Base-by-base conservation (phyloP, 2,329 filamentous ascomycete genomes). In the Zasmidium citrigriseum region DNA sequence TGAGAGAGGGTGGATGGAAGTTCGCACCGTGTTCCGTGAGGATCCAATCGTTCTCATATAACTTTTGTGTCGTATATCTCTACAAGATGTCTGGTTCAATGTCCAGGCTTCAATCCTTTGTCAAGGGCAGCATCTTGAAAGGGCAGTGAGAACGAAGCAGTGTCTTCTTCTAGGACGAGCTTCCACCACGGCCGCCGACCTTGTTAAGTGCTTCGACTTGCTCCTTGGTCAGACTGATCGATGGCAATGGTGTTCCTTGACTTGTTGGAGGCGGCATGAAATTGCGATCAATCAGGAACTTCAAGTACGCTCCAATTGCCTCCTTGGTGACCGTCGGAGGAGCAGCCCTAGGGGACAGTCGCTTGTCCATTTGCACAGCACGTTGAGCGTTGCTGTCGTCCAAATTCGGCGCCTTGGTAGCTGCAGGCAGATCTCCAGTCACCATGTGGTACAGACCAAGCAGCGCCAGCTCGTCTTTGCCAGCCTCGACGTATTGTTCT, bases 371-470 rank as follows among this genome's bases (percentile, higher is more conserved):
- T 70, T 83, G 83, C 22, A 96, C 79, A 0, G 87, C 83, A 1
- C 78, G 76, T 1, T 83, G 80, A 0, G 90, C 85, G 68, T 95
- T 91, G 34, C 67, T 73, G 70, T 93, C 90, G 67, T 91, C 88
- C 12, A 95, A 82, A 71, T 90, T 89, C 0, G 89, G 88, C 0
- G 90, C 89, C 46, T 83, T 85, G 27, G 87, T 90, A 67, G 85
- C 85, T 44, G 81, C 80, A 0, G 88, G 89, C n/a, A 92, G 78
- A 72, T 91, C 85, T 22, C 83, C 82, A 21, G 85, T 86, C 45
- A 87, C 87, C 73, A 91, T 89, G 72, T 91, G 87, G 73, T 89
- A 90, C 4, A 93, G 82, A 0, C 89, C 89, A 75, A 89, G 83
- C 61, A 93, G 80, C 1, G 90, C 89, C 67, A 88, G 85, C 72